phyloP scores from a whole-genome alignment of 768 basidiomycete species.

The Pleurotus djamor region DNA sequence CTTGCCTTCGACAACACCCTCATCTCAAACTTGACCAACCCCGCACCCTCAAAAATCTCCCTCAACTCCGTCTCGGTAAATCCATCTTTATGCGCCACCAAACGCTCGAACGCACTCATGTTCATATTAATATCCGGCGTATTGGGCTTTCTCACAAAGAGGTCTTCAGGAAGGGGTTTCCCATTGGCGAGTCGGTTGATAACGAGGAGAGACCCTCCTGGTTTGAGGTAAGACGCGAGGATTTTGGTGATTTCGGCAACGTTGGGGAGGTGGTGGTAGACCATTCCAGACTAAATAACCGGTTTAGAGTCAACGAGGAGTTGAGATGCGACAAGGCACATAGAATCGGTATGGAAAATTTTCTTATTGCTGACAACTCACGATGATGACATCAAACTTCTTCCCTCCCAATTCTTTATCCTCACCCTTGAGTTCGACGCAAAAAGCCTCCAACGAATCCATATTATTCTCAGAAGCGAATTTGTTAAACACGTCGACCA shows the following conservation, averaged over 20 bases:
- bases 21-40: too few species aligned
- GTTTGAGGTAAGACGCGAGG: conserved; percentile 56
- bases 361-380: conserved; percentile 32
- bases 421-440: conserved; percentile 44
- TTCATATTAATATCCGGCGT: too few species aligned
- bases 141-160: too few species aligned
- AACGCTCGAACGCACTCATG: too few species aligned
- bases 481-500: conserved; percentile 67
- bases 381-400: conserved; percentile 71
- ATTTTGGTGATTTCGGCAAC: conserved; percentile 36
- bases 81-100: too few species aligned
- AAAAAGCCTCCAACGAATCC: conserved; percentile 68
- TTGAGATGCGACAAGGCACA: not conserved
- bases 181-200: conserved; percentile 29
- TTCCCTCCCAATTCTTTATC: conserved; percentile 46
- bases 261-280: conserved; percentile 49
- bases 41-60: too few species aligned
- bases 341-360: not conserved
- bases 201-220: conserved; percentile 58
- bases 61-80: too few species aligned
- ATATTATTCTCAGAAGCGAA: conserved; percentile 61
- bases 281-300: conserved; percentile 45
- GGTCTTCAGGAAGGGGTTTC: too few species aligned
- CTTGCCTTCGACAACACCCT: too few species aligned
- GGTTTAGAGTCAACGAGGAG: not conserved